Evolutionary conservation across 2,329 filamentous ascomycete genomes (phyloP), one percentile per base, ranked within the genome.

Genomic region (Scleromitrula shiraiana): DNA sequence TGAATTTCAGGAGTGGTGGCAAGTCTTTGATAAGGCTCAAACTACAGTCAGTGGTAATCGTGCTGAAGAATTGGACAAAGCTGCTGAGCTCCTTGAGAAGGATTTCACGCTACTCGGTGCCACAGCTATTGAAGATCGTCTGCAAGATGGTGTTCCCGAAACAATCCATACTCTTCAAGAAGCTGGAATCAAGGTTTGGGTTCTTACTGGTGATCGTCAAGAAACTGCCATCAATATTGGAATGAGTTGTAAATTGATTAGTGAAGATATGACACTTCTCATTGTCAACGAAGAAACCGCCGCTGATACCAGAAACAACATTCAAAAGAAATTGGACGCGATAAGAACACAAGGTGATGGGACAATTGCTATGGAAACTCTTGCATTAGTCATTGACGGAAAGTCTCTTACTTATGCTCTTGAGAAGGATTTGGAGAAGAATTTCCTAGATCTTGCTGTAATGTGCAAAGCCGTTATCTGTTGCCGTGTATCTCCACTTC

Each of bases 161-260:
- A 98, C 93, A 0, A 98, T 98, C 50, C 89, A 96, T 65, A 98
- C 93, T 0, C 74, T 98, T 23, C 94, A 98, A 67, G 87, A 90
- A 55, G 93, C 94, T 20, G 91, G 90, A 45, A 97, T 98, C 74
- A 98, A 98, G 69, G 84, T 98, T 47, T 98, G 93, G 93, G 93
- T 98, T 17, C 69, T 98, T 66, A 98, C 93, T 32, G 93, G 93
- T 59, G 93, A 98, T 72, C 81, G 93, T 60, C 94, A 98, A 68
- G 93, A 98, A 68, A 98, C 93, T 23, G 93, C 93, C 49, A 98
- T 98, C 77, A 98, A 98, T 66, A 98, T 98, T 57, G 93, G 94
- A 55, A 98, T 98, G 93, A 96, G 89, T 65, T 98, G 93, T 70
- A 97, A 97, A 70, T 77, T 98, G 41, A 88, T 98, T 52, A 95